These are phyloP conservation scores for Sporothrix pallida DNA, from an alignment of 2,329 filamentous ascomycete genomes.

Conservation along the genomic window DNA sequence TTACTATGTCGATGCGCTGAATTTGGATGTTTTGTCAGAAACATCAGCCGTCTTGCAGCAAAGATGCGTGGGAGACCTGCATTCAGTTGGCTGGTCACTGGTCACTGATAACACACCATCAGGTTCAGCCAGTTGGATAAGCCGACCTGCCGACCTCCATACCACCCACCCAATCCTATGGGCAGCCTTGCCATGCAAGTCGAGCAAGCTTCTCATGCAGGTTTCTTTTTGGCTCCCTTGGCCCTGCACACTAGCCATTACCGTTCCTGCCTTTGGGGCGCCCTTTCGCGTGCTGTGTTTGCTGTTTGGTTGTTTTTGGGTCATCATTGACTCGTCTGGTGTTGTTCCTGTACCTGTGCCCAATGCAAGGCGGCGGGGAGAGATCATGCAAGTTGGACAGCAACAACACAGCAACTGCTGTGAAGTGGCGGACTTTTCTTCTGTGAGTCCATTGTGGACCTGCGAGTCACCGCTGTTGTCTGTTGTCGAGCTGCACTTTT, in stretches of 20 bases:
- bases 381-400: slow-evolving; percentile 20
- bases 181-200: slow-evolving; percentile 20
- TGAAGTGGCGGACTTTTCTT: slow-evolving; percentile 11
- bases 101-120: not conserved
- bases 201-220: slow-evolving; percentile 1
- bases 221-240: slow-evolving; percentile 2
- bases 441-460: not conserved
- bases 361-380: slow-evolving; percentile 10
- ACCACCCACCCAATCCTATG: slow-evolving; percentile 11
- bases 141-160: not conserved
- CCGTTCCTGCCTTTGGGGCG: slow-evolving; percentile 8
- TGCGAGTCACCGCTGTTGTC: slow-evolving; percentile 11
- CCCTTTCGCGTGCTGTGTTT: not conserved
- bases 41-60: not conserved
- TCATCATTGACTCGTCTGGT: not conserved
- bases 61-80: not conserved
- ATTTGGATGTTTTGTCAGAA: not conserved
- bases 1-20: not conserved
- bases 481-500: not conserved
- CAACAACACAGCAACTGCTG: slow-evolving; percentile 27
- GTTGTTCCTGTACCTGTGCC: not conserved
- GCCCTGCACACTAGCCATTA: not conserved
- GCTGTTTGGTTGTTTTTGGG: not conserved
- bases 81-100: slow-evolving; percentile 10
- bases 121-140: slow-evolving; percentile 12